These are phyloP conservation scores for Candida piceae DNA, from an alignment of 805 yeast species.

Conservation along the genomic window DNA sequence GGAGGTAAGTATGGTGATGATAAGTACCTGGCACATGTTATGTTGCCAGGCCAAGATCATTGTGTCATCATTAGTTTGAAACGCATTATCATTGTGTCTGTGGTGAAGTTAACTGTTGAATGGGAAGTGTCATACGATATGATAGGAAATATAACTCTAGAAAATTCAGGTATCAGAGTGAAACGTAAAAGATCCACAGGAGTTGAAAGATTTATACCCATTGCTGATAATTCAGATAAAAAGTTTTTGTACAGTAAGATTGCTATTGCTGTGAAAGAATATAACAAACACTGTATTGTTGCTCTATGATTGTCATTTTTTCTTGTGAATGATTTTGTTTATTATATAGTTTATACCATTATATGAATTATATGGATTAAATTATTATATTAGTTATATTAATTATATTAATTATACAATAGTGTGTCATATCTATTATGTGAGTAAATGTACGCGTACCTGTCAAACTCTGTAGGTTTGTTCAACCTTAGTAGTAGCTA, in stretches of 20 bases:
- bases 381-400: too few species aligned
- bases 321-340: slow-evolving; percentile 3
- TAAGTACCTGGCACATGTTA: slow-evolving; percentile 77
- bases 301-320: slow-evolving; percentile 13
- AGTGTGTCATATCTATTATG: too few species aligned
- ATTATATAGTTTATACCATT: slow-evolving; percentile 3
- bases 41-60: slow-evolving; percentile 74
- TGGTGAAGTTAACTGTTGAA: slow-evolving; percentile 52
- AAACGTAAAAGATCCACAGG: slow-evolving; percentile 40
- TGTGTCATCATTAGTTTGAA: slow-evolving; percentile 72
- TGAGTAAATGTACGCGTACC: too few species aligned
- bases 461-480: too few species aligned
- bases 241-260: slow-evolving; percentile 65
- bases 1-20: slow-evolving; percentile 77
- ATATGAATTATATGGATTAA: too few species aligned
- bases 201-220: slow-evolving; percentile 60
- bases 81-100: slow-evolving; percentile 61
- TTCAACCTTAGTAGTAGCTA: too few species aligned
- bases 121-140: slow-evolving; percentile 70
- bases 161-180: slow-evolving; percentile 72
- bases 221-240: slow-evolving; percentile 62
- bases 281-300: slow-evolving; percentile 47
- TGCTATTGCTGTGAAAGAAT: slow-evolving; percentile 75
- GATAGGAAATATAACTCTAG: slow-evolving; percentile 68
- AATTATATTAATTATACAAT: too few species aligned